Conservation (phyloP, 352 stramenopile species). For the Globisporangium paddicum region DNA sequence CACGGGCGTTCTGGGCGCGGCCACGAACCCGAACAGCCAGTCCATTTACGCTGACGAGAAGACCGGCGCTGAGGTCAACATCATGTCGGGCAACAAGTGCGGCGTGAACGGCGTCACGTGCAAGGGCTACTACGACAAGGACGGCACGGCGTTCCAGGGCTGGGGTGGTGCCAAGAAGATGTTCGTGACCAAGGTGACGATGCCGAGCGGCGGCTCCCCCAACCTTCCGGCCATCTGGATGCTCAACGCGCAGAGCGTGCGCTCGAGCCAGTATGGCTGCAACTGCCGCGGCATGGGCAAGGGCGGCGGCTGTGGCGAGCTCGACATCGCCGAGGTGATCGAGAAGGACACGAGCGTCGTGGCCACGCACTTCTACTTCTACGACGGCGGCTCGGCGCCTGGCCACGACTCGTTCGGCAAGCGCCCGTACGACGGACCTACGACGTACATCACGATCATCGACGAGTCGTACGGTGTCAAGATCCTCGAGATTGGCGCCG, state of each 20-base stretch:
- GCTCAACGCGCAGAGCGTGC: constrained; percentile 64
- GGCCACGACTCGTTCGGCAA: constrained; percentile 60
- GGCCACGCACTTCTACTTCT: constrained; percentile 84
- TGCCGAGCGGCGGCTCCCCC: constrained; percentile 34
- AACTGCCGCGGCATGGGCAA: constrained; percentile 73
- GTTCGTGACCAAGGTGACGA: constrained; percentile 64
- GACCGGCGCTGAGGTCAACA: constrained; percentile 71
- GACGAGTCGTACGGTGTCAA: constrained; percentile 65
- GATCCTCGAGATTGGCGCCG: constrained; percentile 45
- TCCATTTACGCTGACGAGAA: constrained; percentile 52
- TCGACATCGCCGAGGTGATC: constrained; percentile 75
- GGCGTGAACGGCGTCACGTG: constrained; percentile 39
- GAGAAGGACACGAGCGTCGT: constrained; percentile 50
- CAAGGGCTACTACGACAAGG: constrained; percentile 62
- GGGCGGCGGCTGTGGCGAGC: constrained; percentile 62
- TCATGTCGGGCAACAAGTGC: constrained; percentile 63
- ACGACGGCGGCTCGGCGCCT: constrained; percentile 45
- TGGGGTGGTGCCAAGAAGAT: constrained; percentile 79
- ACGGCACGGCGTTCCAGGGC: constrained; percentile 56
- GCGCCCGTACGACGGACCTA: constrained; percentile 36
- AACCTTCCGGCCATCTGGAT: constrained; percentile 75
- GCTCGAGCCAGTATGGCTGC: constrained; percentile 74
- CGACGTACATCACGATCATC: constrained; percentile 73
- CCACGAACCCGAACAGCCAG: constrained; percentile 32
- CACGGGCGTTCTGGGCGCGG: constrained; percentile 40